phyloP scores from a whole-genome alignment of 176 grass and related monocot species.

The Raddia distichophylla region DNA sequence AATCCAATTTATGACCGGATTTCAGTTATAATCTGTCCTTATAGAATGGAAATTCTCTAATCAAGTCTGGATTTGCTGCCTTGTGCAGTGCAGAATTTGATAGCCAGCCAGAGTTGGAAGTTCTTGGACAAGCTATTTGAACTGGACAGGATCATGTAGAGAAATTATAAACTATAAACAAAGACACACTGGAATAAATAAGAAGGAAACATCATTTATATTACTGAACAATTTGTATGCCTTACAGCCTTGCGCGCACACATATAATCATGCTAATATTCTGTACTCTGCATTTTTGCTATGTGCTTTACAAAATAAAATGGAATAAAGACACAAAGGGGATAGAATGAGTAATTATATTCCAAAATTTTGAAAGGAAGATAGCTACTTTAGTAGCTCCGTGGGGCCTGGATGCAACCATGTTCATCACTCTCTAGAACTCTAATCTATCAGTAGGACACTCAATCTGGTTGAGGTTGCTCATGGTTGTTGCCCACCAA shows the following conservation, averaged over 20 bases:
- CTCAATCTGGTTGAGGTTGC: conserved; percentile 8
- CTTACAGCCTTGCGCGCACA: conserved; percentile 24
- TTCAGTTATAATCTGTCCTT: neutral
- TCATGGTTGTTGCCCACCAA: conserved; percentile 37
- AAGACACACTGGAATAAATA: neutral
- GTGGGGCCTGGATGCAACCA: conserved; percentile 32
- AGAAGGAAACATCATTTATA: neutral
- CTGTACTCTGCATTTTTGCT: neutral
- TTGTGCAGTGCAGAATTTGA: neutral
- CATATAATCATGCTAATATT: conserved; percentile 16
- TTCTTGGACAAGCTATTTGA: neutral
- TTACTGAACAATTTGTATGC: conserved; percentile 20
- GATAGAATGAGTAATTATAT: neutral
- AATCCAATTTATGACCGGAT: neutral
- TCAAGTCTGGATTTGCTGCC: neutral
- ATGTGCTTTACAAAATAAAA: conserved; percentile 1
- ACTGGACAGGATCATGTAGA: neutral
- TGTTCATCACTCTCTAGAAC: conserved; percentile 31
- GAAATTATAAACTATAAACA: neutral
- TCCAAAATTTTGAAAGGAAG: neutral
- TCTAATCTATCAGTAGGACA: conserved; percentile 15
- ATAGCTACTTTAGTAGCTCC: conserved; percentile 1
- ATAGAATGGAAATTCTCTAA: neutral
- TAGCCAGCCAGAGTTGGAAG: neutral
- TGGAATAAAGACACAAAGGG: conserved; percentile 17